phyloP scores from a whole-genome alignment of 345 rosid genomes.

The Salix exigua region DNA sequence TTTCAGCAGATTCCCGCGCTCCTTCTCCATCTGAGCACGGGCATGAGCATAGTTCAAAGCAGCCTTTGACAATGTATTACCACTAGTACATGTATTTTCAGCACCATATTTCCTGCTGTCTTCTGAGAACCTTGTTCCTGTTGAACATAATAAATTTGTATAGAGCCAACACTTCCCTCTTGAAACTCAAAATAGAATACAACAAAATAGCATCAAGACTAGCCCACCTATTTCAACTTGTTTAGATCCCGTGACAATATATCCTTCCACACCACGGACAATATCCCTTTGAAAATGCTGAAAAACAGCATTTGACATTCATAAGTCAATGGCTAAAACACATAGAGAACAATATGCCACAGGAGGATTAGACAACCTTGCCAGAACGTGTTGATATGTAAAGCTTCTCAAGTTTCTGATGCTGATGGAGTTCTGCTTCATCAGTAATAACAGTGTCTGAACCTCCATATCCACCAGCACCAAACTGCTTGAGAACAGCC shows the following conservation, averaged over 20 bases:
- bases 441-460: constrained; percentile 64
- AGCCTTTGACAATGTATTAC: constrained; percentile 71
- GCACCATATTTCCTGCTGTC: constrained; percentile 85
- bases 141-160: constrained; percentile 12
- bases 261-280: constrained; percentile 92
- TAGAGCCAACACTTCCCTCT: background rate
- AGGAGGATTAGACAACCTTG: constrained; percentile 50
- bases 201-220: background rate
- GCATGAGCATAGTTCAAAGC: constrained; percentile 60
- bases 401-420: constrained; percentile 88
- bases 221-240: constrained; percentile 84
- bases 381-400: constrained; percentile 85
- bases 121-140: constrained; percentile 82
- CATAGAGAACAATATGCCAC: background rate
- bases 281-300: constrained; percentile 93
- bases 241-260: constrained; percentile 75
- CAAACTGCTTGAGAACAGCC: constrained; percentile 95
- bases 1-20: constrained; percentile 72
- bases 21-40: constrained; percentile 84
- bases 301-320: constrained; percentile 15
- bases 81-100: constrained; percentile 84
- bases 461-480: constrained; percentile 82
- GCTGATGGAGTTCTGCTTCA: constrained; percentile 68
- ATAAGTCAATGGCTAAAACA: constrained; percentile 9
- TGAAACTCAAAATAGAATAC: constrained; percentile 1